phyloP scores from a whole-genome alignment of 371 early-diverging fungal genomes.

The Conidiobolus incongruus region DNA sequence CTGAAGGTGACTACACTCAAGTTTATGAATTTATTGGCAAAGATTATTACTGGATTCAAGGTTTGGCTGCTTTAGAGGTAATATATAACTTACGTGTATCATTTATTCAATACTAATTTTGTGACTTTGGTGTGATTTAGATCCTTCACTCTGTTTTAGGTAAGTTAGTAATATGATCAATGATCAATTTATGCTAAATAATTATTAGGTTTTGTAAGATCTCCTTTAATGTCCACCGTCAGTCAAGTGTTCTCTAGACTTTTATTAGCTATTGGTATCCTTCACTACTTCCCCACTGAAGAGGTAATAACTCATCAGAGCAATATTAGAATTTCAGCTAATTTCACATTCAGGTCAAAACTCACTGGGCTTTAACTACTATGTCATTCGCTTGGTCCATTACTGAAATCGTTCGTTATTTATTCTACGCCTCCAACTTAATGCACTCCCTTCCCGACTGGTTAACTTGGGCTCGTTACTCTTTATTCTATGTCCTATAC shows the following conservation, averaged over 20 bases:
- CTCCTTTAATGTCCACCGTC: slow-evolving; percentile 51
- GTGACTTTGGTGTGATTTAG: slow-evolving; percentile 6
- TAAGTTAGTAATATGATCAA: slow-evolving; percentile 1
- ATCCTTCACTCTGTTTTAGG: slow-evolving; percentile 10
- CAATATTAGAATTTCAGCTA: not conserved
- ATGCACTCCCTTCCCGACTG: too few relatives aligned
- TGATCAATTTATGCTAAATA: not conserved
- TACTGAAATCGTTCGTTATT: slow-evolving; percentile 74
- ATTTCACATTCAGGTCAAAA: slow-evolving; percentile 16
- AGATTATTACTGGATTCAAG: slow-evolving; percentile 1
- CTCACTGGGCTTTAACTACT: slow-evolving; percentile 37
- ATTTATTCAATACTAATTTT: not conserved
- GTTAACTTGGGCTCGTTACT: slow-evolving; percentile 31
- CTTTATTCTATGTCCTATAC: slow-evolving; percentile 74
- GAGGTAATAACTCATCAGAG: slow-evolving; percentile 1
- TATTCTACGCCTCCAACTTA: slow-evolving; percentile 46
- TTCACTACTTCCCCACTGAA: slow-evolving; percentile 27
- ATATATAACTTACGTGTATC: not conserved
- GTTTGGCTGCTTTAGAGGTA: slow-evolving; percentile 3
- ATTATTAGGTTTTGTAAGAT: slow-evolving; percentile 41
- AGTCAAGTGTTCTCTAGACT: slow-evolving; percentile 76
- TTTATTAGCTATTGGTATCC: slow-evolving; percentile 60
- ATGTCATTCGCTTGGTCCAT: slow-evolving; percentile 87
- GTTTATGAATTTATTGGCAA: not conserved
- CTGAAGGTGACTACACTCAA: not conserved